Base-by-base conservation (phyloP, 78 protist species). In the Dictyostelium purpureum region DNA sequence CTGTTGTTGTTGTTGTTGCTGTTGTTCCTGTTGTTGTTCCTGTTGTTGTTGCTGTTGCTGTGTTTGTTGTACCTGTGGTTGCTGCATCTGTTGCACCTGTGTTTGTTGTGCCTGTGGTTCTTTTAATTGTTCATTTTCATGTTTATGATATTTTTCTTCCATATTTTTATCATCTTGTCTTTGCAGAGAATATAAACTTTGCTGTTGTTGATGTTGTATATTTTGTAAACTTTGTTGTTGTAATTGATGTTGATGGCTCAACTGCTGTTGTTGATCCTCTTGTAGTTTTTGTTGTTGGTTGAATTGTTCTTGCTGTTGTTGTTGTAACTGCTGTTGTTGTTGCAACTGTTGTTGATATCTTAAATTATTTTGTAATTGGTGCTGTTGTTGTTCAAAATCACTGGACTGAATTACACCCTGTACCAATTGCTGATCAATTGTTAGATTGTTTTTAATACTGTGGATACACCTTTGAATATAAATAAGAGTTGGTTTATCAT, bases 401-500 rank as follows among this genome's bases (percentile, higher is more conserved):
- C n/a, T n/a, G n/a, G n/a, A n/a, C n/a, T n/a, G n/a, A n/a, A n/a
- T n/a, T n/a, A n/a, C n/a, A n/a, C n/a, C n/a, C n/a, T n/a, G n/a
- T n/a, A n/a, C n/a, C n/a, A n/a, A n/a, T n/a, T n/a, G n/a, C n/a
- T n/a, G n/a, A n/a, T n/a, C n/a, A n/a, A n/a, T n/a, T 31, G 33
- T 12, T 63, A 33, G 43, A 10, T 28, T 28, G 33, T 35, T 63
- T 63, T 63, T 63, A 33, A 63, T 63, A 63, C 33, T 63, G 26
- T 63, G 71, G 2, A 63, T 33, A 56, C 90, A 83, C 28, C 75
- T 67, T 74, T 74, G 70, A 26, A 88, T 77, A 45, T 73, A 49
- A 6, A 88, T 59, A 6, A 69, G 2, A 37, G 93, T 59, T 70
- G 93, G 93, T 69, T 88, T 78, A 88, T 88, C 93, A 79, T 35